Base-by-base conservation (phyloP, 2,329 filamentous ascomycete genomes). In the Stachybotrys elegans region DNA sequence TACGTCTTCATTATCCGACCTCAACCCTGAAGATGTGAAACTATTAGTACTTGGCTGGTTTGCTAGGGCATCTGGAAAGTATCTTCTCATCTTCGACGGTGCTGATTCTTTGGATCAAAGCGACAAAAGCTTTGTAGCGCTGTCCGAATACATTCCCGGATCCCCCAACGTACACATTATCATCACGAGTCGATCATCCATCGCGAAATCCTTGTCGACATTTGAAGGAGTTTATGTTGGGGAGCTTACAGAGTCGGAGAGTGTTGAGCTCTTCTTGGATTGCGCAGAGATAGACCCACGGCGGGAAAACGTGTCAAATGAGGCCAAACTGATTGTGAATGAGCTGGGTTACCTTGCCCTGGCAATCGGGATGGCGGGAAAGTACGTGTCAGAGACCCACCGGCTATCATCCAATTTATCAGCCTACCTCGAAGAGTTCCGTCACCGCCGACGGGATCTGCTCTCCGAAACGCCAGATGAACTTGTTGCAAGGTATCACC, bases 291-390 rank as follows among this genome's bases (percentile, higher is more conserved):
- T 37, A 8, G 17, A 37, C 19, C 6, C 19, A 19, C 7, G 6
- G 9, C 16, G 21, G 7, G 5, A 37, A 19, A 37, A 21, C 7
- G 21, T n/a, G 5, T n/a, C 19, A 19, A 19, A 6, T n/a, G 6
- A 21, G 11, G 17, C 21, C 5, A 37, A 37, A n/a, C 16, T 20
- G 14, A 37, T 37, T 19, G 21, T 19, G 6, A 6, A 37, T 7
- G 40, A 43, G 25, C 40, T 43, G 7, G 40, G 44, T 6, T 42
- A 31, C 22, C 45, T 47, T 27, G 45, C 45, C 12, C 36, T 47
- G 22, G 45, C 45, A 9, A 40, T 47, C 22, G 13, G 23, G n/a
- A 41, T 47, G 17, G 45, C 45, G 13, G 42, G 45, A 22, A 31
- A 27, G 4, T 47, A 47, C 31, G 22, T 47, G 6, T 44, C 36